Percentiles rank a stretch among this genome's conserved stretches.
phyloP scores from a whole-genome alignment of 352 stramenopile species.

The Pythium diclinum region DNA sequence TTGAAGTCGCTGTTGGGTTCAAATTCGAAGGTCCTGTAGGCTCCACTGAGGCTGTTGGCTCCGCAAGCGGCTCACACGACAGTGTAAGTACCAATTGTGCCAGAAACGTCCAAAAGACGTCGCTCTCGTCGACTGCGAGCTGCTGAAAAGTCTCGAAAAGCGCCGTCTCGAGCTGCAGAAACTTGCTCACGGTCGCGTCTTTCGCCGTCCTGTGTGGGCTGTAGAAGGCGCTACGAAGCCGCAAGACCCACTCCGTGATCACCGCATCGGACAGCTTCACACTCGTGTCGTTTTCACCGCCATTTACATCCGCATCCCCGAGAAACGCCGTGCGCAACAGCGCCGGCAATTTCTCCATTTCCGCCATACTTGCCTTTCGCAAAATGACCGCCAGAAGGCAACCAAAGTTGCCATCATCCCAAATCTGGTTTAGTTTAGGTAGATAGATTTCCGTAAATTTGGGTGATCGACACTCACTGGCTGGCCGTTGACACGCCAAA shows the following conservation, averaged over 20 bases:
- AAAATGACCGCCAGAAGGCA: slow-evolving; percentile 11
- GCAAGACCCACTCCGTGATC: slow-evolving; percentile 17
- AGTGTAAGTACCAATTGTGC: slow-evolving; percentile 40
- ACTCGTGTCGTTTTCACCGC: background rate
- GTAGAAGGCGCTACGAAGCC: slow-evolving; percentile 29
- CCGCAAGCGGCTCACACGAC: slow-evolving; percentile 18
- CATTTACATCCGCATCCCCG: background rate
- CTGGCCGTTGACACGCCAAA: background rate
- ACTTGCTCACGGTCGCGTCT: slow-evolving; percentile 40
- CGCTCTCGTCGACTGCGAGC: background rate
- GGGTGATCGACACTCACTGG: background rate
- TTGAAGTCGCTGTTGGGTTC: slow-evolving; percentile 1
- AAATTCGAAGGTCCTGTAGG: background rate
- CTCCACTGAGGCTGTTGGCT: background rate
- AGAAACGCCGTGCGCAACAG: slow-evolving; percentile 4
- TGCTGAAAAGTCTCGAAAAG: slow-evolving; percentile 29
- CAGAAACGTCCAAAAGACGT: slow-evolving; percentile 39
- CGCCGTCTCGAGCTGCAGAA: slow-evolving; percentile 41
- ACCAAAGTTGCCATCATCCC: background rate
- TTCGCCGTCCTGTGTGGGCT: slow-evolving; percentile 13
- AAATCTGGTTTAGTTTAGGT: background rate
- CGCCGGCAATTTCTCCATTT: slow-evolving; percentile 12
- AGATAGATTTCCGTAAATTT: background rate
- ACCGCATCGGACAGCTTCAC: background rate
- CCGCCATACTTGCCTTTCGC: background rate